Base-by-base conservation (phyloP, 2,329 filamentous ascomycete species). In the Fonsecaea pedrosoi region DNA sequence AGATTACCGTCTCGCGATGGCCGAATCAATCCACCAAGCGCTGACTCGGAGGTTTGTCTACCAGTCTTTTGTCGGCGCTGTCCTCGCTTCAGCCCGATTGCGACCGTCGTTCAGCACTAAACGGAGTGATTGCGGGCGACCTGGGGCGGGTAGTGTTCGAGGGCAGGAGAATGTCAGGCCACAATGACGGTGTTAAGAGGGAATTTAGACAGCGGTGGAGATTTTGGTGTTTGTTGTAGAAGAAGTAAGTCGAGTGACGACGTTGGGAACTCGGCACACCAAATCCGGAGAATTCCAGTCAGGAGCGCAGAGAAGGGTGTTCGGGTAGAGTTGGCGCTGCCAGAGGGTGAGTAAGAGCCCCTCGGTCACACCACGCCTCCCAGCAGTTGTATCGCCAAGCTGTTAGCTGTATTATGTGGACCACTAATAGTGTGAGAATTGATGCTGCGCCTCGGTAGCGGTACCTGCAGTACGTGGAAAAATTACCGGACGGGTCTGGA, bases 11-110 rank as follows among this genome's bases (percentile, higher is more conserved):
- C 13, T 62, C 10, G 40, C 53, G 37, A 45, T 45, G 50, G 10
- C 37, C 50, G 15, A 55, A 18, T 50, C 30, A 54, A 45, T 53
- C 38, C 45, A 54, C 34, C 15, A 48, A n/a, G 48, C 48, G 35
- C 48, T 25, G 15, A 30, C 1, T 12, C 60, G 60, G 38, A 30
- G 98, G 92, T 97, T 99, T 78, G 95, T 99, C 85, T 32, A 35
- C 60, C 60, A 62, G 50, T 56, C 98, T 98, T 98, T 92, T 98
- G 92, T 95, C 98, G 78, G 89, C 97, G 82, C 97, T 97, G 91
- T 94, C 97, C 88, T 88, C 87, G 73, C 92, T 96, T 86, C 90
- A 92, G 87, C 90, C 78, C 81, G 84, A 86, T 84, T 57, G 64
- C 30, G 18, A 40, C 54, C 87, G 57, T 18, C 18, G 50, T 54